Conservation (phyloP, 2,329 filamentous ascomycete genomes). For the Microdochium bolleyi region DNA sequence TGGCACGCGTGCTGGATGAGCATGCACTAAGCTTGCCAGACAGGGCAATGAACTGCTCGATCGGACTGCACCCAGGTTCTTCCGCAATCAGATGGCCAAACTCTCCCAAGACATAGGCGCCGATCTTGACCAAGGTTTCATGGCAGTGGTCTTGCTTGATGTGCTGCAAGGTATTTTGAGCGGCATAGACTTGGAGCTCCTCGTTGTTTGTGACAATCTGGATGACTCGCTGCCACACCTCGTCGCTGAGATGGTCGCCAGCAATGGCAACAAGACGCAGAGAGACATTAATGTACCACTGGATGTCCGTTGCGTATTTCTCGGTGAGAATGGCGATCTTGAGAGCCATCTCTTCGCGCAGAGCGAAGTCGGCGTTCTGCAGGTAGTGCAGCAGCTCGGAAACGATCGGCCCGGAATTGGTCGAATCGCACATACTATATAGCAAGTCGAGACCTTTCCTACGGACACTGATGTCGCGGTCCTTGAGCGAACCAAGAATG, state of each 20-base stretch:
- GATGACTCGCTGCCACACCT: constrained; percentile 98
- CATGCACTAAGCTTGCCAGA: constrained; percentile 85
- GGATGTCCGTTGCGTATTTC: constrained; percentile 95
- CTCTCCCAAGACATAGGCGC: constrained; percentile 89
- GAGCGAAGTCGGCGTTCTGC: constrained; percentile 94
- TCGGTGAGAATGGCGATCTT: constrained; percentile 98
- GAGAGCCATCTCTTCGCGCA: constrained; percentile 97
- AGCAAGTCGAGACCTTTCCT: constrained; percentile 91
- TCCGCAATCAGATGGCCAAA: constrained; percentile 97
- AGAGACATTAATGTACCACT: constrained; percentile 99
- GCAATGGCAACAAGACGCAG: constrained; percentile 91
- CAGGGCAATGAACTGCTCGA: constrained; percentile 91
- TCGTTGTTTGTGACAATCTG: constrained; percentile 99
- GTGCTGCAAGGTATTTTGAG: constrained; percentile 86
- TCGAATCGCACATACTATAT: constrained; percentile 98
- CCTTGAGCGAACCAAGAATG: constrained; percentile 87
- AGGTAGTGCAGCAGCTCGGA: constrained; percentile 89
- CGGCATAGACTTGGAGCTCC: constrained; percentile 92
- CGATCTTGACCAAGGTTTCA: constrained; percentile 96
- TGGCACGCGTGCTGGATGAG: constrained; percentile 82
- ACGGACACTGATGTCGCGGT: constrained; percentile 93
- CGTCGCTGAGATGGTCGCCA: constrained; percentile 95
- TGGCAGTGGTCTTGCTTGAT: constrained; percentile 90
- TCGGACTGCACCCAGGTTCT: constrained; percentile 83
- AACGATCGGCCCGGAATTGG: constrained; percentile 91